phyloP scores from a whole-genome alignment of 495 filamentous ascomycete genomes.

The Aspergillus wentii region DNA sequence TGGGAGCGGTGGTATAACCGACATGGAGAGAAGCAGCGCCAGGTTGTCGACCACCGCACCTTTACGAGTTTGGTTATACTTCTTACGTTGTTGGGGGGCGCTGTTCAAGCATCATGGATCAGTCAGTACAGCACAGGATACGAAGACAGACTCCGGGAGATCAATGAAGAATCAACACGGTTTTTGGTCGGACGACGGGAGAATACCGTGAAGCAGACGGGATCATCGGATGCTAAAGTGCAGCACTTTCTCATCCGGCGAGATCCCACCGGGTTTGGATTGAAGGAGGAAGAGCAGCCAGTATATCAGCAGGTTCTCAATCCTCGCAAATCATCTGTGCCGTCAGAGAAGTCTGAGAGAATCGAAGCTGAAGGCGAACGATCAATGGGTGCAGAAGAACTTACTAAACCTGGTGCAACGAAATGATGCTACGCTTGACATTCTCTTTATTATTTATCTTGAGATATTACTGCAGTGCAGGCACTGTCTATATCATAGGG shows the following conservation, averaged over 20 bases:
- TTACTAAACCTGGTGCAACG: no score
- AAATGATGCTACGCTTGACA: no score
- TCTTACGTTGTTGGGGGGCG: constrained; percentile 59
- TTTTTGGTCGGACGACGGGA: constrained; percentile 54
- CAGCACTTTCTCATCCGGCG: constrained; percentile 67
- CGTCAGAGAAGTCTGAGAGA: not conserved
- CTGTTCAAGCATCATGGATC: constrained; percentile 64
- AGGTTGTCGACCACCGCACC: constrained; percentile 63
- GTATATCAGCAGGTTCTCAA: constrained; percentile 33
- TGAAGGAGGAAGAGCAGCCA: constrained; percentile 36
- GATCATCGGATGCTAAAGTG: constrained; percentile 57
- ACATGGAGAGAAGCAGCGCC: constrained; percentile 54
- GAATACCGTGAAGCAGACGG: constrained; percentile 38
- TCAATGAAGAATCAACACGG: constrained; percentile 57
- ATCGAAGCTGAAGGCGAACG: no score
- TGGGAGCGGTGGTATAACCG: constrained; percentile 85
- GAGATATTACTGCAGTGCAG: no score
- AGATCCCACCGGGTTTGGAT: constrained; percentile 47
- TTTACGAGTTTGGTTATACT: constrained; percentile 66
- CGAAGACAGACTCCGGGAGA: constrained; percentile 56
- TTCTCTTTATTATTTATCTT: no score
- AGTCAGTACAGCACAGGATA: constrained; percentile 49
- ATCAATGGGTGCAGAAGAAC: no score
- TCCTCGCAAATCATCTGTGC: constrained; percentile 10
- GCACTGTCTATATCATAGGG: no score